Evolutionary conservation across 1,284 basidiomycete species (phyloP), one percentile per base, ranked within the genome.

Genomic region (Tausonia pullulans): DNA sequence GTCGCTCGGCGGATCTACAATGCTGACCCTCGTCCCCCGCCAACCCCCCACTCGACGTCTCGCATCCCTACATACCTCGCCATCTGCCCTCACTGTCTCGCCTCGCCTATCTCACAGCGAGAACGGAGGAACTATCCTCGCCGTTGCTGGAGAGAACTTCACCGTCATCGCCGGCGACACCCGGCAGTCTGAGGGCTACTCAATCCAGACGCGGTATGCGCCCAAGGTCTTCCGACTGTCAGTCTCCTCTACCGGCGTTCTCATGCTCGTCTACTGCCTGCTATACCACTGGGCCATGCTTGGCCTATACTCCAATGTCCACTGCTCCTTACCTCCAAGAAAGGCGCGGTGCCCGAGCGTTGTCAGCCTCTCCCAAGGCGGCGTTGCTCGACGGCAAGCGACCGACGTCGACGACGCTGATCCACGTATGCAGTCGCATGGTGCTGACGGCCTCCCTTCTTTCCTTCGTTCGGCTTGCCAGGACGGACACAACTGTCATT

Each of bases 181-280:
- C 48, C 81, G 93, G 68, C 93, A 96, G 79, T 91, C 87, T 68
- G 89, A 93, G 76, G 92, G 92, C 44, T 96, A 90, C 79, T 89
- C 81, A 72, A 96, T 96, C 74, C 93, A 97, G 80, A 94, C 92
- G 64, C 84, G 93, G 75, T 95, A 95, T 77, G 91, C 91, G n/a
- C 87, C 90, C 53, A 78, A 79, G 71, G 77, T 79, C 50, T 78
- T 73, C 68, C 77, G 76, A 69, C 71, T 81, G 76, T 77, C 68
- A 72, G 77, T 70, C 58, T 51, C 2, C 8, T 8, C 41, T 8
- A 43, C 16, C 6, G 14, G 27, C 27, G 27, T 27, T 27, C 27
- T 27, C 27, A 27, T 27, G 27, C 27, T 27, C 27, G 27, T 27
- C 27, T 27, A 27, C 27, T 27, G 27, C 27, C 27, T 27, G 27